Percentiles rank a stretch among this genome's conserved stretches.
These are phyloP conservation scores for Aspergillus fumigatiaffinis DNA, from an alignment of 2,329 filamentous ascomycete species.

Conservation along the genomic window DNA sequence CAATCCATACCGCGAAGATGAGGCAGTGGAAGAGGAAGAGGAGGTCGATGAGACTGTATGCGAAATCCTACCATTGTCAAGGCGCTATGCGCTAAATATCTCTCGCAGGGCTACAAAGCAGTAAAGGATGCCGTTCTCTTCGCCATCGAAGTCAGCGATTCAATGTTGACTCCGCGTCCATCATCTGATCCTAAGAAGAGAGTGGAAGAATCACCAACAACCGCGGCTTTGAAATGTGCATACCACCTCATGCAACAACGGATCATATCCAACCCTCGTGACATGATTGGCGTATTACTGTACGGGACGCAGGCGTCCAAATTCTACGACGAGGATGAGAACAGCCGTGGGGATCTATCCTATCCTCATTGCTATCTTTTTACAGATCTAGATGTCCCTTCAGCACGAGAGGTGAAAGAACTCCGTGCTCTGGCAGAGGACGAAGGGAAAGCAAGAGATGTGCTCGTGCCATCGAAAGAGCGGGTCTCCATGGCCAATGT, in stretches of 20 bases:
- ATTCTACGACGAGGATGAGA: slow-evolving; percentile 65
- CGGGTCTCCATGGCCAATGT: slow-evolving; percentile 79
- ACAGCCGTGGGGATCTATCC: slow-evolving; percentile 53
- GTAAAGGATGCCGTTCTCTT: slow-evolving; percentile 98
- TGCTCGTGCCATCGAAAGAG: slow-evolving; percentile 68
- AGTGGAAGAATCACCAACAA: slow-evolving; percentile 70
- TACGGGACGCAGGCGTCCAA: slow-evolving; percentile 86
- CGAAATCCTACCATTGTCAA: not conserved
- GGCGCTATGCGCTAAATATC: not conserved
- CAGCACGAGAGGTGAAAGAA: slow-evolving; percentile 78
- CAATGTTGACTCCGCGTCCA: slow-evolving; percentile 72
- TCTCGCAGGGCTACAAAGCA: slow-evolving; percentile 71
- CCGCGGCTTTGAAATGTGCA: slow-evolving; percentile 87
- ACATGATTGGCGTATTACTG: slow-evolving; percentile 93
- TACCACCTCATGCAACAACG: slow-evolving; percentile 96
- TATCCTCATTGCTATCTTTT: slow-evolving; percentile 94
- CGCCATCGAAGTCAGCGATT: slow-evolving; percentile 84
- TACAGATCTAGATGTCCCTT: slow-evolving; percentile 80
- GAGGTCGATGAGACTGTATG: slow-evolving; percentile 45
- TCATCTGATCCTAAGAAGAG: slow-evolving; percentile 67
- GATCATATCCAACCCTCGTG: slow-evolving; percentile 92
- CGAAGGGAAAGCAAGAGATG: slow-evolving; percentile 64
- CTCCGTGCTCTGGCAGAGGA: slow-evolving; percentile 74
- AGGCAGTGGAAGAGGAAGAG: slow-evolving; percentile 43
- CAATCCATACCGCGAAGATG: slow-evolving; percentile 35